phyloP scores from a whole-genome alignment of 257 asterid species.

The Solanum ossicruentum region DNA sequence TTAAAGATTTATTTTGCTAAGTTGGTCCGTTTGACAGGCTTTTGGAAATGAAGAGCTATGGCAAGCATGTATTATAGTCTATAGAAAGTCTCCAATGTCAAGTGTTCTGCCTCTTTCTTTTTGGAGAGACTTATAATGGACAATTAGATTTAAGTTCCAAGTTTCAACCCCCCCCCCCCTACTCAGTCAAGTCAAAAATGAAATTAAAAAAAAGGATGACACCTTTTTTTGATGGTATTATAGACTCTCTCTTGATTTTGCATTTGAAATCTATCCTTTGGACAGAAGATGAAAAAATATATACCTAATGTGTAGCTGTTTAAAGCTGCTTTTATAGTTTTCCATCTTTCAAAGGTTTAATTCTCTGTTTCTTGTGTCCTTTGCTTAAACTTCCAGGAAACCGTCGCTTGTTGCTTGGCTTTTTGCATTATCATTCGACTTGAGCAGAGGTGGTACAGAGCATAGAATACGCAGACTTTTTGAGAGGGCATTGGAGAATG shows the following conservation, averaged over 20 bases:
- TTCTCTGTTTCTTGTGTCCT: not conserved
- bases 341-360: not conserved
- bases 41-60: not conserved
- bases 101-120: not conserved
- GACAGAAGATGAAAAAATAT: not conserved
- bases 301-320: not conserved
- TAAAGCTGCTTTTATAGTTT: not conserved
- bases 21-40: not conserved
- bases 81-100: not conserved
- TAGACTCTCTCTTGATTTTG: not conserved
- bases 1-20: not conserved
- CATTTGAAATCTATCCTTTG: not conserved
- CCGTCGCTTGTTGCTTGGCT: constrained; percentile 69
- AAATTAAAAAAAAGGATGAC: not conserved
- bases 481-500: constrained; percentile 74
- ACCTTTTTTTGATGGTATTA: not conserved
- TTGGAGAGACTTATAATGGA: not conserved
- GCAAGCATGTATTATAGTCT: not conserved
- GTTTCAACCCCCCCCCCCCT: not conserved
- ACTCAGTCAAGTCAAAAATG: not conserved
- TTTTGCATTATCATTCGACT: constrained; percentile 64
- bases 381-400: constrained; percentile 38
- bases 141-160: not conserved
- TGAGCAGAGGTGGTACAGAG: constrained; percentile 47
- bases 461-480: constrained; percentile 78